A percentile compares a stretch with the other conserved stretches of the same genome.
Evolutionary conservation across 805 yeast species (phyloP).

Genomic region (Starmerella ratchasimensis): DNA sequence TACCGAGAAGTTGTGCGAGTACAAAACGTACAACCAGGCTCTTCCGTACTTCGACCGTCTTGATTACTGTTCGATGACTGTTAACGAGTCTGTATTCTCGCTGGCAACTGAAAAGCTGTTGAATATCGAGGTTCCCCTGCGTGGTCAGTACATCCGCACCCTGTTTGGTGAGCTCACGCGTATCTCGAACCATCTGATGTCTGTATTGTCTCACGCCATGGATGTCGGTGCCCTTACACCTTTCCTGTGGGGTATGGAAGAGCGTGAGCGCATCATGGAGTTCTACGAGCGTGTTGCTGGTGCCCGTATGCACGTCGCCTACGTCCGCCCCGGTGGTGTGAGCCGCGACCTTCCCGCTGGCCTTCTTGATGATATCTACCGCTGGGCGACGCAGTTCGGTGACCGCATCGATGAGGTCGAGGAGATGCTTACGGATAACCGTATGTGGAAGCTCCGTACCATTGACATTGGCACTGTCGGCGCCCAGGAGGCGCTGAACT

Average conservation of each 20-base stretch:
- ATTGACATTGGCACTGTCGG: constrained; percentile 64
- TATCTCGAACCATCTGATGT: constrained; percentile 72
- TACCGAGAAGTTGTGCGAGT: constrained; percentile 75
- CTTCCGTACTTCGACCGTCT: constrained; percentile 78
- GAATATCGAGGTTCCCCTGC: constrained; percentile 70
- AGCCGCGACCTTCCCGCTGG: constrained; percentile 80
- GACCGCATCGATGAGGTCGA: constrained; percentile 85
- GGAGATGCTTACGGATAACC: constrained; percentile 76
- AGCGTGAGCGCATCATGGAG: constrained; percentile 85
- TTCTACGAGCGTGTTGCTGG: constrained; percentile 84
- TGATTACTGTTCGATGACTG: constrained; percentile 79
- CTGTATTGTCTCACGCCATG: constrained; percentile 78
- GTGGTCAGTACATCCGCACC: constrained; percentile 76
- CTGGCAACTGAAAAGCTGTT: constrained; percentile 74
- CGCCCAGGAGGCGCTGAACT: constrained; percentile 77
- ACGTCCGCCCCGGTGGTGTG: constrained; percentile 86
- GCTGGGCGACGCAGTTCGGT: constrained; percentile 95
- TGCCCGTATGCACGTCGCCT: constrained; percentile 79
- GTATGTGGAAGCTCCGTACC: constrained; percentile 86
- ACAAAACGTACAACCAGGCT: constrained; percentile 78
- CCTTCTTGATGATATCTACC: constrained; percentile 73
- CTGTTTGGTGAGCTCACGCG: constrained; percentile 80
- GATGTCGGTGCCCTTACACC: constrained; percentile 92
- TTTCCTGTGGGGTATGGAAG: constrained; percentile 88
- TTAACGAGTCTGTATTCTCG: constrained; percentile 74